Percentiles rank a stretch among this genome's conserved stretches.
Conservation (phyloP, 768 basidiomycete genomes). For the Podaxis sp. region DNA sequence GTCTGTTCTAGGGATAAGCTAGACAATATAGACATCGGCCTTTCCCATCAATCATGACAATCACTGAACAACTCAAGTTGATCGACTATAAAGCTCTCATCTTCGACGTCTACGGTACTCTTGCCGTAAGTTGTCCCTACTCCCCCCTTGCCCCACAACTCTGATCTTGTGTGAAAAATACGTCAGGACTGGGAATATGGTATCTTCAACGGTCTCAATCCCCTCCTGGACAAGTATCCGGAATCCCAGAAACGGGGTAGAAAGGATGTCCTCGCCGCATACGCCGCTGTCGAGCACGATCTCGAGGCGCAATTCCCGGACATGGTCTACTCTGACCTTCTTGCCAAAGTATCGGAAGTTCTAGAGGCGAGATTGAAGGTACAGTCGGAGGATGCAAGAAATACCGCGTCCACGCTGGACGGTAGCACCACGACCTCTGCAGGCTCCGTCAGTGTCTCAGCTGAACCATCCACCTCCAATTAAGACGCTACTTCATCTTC, state of each 20-base stretch:
- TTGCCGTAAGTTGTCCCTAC: conserved; percentile 41
- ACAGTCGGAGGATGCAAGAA: conserved; percentile 24
- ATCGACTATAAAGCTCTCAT: conserved; percentile 54
- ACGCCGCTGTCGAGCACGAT: conserved; percentile 51
- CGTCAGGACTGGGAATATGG: conserved; percentile 73
- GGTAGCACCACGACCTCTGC: conserved; percentile 17
- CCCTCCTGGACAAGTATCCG: conserved; percentile 45
- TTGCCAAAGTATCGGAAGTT: conserved; percentile 47
- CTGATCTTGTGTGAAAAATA: background rate
- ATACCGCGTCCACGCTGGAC: conserved; percentile 19
- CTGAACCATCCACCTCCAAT: conserved; percentile 20
- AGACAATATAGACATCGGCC: background rate
- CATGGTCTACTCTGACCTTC: conserved; percentile 60
- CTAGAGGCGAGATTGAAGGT: conserved; percentile 36
- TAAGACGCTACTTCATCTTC: conserved; percentile 11
- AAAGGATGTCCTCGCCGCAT: conserved; percentile 52
- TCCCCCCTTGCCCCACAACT: background rate
- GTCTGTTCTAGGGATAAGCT: background rate
- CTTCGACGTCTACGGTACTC: conserved; percentile 79
- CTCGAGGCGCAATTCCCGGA: conserved; percentile 58
- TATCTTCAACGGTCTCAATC: conserved; percentile 53
- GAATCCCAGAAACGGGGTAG: conserved; percentile 44
- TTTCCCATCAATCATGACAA: background rate
- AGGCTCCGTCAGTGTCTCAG: conserved; percentile 10
- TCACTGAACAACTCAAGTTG: conserved; percentile 25